Evolutionary conservation across 345 rosid species (phyloP), one percentile per base, ranked within the genome.

Genomic region (Corchorus olitorius): DNA sequence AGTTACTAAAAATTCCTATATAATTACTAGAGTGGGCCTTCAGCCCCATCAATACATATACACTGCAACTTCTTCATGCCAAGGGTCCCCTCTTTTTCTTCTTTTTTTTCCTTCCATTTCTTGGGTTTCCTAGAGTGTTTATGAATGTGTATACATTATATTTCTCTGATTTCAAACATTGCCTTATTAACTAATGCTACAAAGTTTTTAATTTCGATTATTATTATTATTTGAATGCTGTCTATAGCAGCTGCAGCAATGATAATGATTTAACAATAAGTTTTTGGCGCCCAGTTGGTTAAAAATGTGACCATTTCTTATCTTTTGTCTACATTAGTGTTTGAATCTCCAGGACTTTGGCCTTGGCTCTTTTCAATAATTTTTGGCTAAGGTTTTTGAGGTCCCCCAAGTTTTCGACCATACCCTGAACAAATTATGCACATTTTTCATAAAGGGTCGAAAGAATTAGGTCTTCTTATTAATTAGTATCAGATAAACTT

Each of bases 311-410:
- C 78, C 61, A 61, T 55, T 76, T 49, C 54, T 49, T 6, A 69
- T 8, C 20, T 39, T 1, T 64, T 64, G 77, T 73, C 65, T 48
- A 45, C 58, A 45, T 67, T 49, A 33, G n/a, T 35, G 62, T 72
- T 56, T 58, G 69, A 76, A 63, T 61, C 75, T 61, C 75, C 17
- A 41, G 17, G 65, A 8, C n/a, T 70, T 34, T 77, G 70, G 52
- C 46, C 46, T 16, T 73, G 67, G 22, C 50, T 37, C 68, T 37
- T 27, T 74, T 58, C 55, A 78, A 53, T 74, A 63, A 58, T 35
- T 37, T 49, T 49, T 39, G 13, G 20, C 41, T 8, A 45, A 46
- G 15, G 22, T 55, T 50, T 50, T 19, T 68, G 59, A 20, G 70
- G 75, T 52, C 70, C 53, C 48, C 63, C 34, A 55, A 55, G 12